Base-by-base conservation (phyloP, 2,329 filamentous ascomycete genomes). In the Diaporthe citri region DNA sequence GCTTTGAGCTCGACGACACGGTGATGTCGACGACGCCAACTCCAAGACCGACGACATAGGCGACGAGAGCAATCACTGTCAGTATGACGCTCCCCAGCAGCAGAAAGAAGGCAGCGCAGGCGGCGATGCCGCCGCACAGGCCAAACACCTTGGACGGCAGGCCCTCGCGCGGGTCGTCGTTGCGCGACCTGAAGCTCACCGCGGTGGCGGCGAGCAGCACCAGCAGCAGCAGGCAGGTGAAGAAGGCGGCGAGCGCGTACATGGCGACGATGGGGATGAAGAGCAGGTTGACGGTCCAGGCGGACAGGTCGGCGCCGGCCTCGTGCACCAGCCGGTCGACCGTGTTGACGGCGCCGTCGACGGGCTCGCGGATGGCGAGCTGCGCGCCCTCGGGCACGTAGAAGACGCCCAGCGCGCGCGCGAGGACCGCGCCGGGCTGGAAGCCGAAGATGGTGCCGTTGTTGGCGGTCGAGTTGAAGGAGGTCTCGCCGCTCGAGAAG, bases 251-350 rank as follows among this genome's bases (percentile, higher is more conserved):
- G 17, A 72, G 10, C 52, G 55, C 59, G 72, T 74, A 76, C 46
- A 76, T 56, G 75, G 28, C 75, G 60, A 76, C 75, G 73, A 76
- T 76, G 55, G 75, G 75, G 43, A 72, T 60, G 60, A 76, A 76
- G 41, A 76, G 69, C 10, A 76, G 69, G 36, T 74, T 64, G 72
- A 70, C 43, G 43, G 72, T 25, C 75, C 75, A 76, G 60, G 59
- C 56, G 28, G 72, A 48, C 22, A 76, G 36, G 12, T 76, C 72
- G 46, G 51, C 48, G 12, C 60, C 73, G 36, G 75, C 75, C 60
- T 69, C 56, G 28, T 72, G 72, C 20, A 74, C 28, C 46, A 76
- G 69, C 20, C 41, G 71, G 60, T 74, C 67, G 72, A 74, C 75
- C n/a, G 36, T 62, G 72, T 76, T 72, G 52, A 70, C 60, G 43